These are phyloP conservation scores for Naganishia vaughanmartiniae DNA, from an alignment of 768 basidiomycete species.

Conservation along the genomic window DNA sequence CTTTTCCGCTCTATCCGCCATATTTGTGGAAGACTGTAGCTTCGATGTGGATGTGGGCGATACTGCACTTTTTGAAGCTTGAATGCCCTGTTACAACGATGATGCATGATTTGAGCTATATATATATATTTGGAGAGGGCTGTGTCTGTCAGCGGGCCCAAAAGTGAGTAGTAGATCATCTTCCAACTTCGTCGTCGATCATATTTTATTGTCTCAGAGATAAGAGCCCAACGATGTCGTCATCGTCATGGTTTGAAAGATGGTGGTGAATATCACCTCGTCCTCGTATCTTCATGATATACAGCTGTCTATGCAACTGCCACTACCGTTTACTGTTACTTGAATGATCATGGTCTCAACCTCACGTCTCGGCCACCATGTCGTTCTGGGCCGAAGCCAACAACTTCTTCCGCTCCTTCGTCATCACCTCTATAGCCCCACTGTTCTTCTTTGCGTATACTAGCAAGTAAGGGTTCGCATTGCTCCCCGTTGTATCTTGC, in stretches of 20 bases:
- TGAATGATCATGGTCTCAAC: not conserved
- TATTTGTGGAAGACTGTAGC: not conserved
- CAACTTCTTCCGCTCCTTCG: constrained; percentile 12
- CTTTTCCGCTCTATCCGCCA: constrained; percentile 24
- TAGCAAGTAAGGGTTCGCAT: constrained; percentile 54
- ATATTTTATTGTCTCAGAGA: not conserved
- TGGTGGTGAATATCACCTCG: not conserved
- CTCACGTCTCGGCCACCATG: not conserved
- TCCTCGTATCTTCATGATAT: not conserved
- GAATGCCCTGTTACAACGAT: too few relatives aligned
- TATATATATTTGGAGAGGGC: not conserved
- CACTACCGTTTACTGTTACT: not conserved
- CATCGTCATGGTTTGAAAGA: too few relatives aligned
- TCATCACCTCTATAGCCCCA: constrained; percentile 18
- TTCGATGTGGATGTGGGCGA: too few relatives aligned
- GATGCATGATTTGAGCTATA: too few relatives aligned
- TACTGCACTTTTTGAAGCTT: too few relatives aligned
- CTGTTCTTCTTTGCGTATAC: constrained; percentile 51
- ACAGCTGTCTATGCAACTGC: not conserved
- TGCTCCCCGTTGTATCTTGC: constrained; percentile 65
- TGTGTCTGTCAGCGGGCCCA: not conserved
- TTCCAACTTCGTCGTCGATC: not conserved
- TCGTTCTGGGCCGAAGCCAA: not conserved
- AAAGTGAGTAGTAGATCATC: not conserved
- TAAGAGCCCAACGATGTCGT: not conserved